These are phyloP conservation scores for Sungouiella blattae DNA, from an alignment of 805 yeast species.

Conservation along the genomic window DNA sequence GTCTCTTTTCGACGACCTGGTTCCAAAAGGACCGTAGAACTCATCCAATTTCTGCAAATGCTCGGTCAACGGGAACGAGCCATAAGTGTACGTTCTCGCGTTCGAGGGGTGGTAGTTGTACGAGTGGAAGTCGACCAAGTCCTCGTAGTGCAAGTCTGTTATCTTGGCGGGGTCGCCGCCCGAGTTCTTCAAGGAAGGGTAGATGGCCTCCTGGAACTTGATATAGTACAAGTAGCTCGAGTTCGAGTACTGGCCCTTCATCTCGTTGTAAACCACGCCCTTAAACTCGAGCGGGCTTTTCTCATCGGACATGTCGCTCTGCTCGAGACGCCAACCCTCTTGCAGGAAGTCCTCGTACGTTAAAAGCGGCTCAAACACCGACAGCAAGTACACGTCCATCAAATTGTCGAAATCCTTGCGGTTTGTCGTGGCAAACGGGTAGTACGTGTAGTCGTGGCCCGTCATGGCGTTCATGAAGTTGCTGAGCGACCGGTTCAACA, in stretches of 20 bases:
- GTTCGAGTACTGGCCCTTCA: slow-evolving; percentile 96
- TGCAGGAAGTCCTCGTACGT: slow-evolving; percentile 81
- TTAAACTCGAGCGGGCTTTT: slow-evolving; percentile 67
- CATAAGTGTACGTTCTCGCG: slow-evolving; percentile 83
- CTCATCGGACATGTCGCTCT: slow-evolving; percentile 55
- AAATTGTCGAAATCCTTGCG: slow-evolving; percentile 73
- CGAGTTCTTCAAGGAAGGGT: slow-evolving; percentile 81
- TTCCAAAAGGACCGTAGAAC: slow-evolving; percentile 53
- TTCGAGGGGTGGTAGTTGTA: slow-evolving; percentile 86
- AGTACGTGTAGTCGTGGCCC: slow-evolving; percentile 92
- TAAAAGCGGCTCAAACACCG: slow-evolving; percentile 79
- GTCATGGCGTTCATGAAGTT: slow-evolving; percentile 99
- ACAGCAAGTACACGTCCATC: slow-evolving; percentile 82
- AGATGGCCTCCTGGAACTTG: slow-evolving; percentile 75
- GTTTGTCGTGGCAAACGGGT: slow-evolving; percentile 95
- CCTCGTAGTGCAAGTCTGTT: slow-evolving; percentile 70
- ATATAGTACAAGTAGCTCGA: slow-evolving; percentile 83
- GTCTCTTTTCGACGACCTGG: slow-evolving; percentile 27
- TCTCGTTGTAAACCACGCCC: slow-evolving; percentile 97
- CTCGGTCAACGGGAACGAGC: slow-evolving; percentile 61
- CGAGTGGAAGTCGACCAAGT: slow-evolving; percentile 72
- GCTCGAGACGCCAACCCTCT: slow-evolving; percentile 97
- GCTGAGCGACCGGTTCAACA: slow-evolving; percentile 90
- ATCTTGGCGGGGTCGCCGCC: slow-evolving; percentile 92
- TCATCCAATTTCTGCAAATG: slow-evolving; percentile 57